Percentiles rank a stretch among this genome's conserved stretches.
These are phyloP conservation scores for Backusella tarrabulga DNA, from an alignment of 192 early-diverging fungal genomes.

Conservation along the genomic window DNA sequence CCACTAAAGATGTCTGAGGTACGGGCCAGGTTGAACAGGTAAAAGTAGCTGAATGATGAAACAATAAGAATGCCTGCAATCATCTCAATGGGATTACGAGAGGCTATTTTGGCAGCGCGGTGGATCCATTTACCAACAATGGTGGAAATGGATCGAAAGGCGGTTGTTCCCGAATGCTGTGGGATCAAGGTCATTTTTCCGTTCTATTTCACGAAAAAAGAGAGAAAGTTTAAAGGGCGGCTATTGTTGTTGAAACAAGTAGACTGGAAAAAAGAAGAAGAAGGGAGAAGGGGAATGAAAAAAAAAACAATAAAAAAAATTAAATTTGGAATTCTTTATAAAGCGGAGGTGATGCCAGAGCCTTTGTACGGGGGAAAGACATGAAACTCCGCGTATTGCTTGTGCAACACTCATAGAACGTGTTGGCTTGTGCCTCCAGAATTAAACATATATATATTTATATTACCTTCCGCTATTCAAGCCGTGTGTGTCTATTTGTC, in stretches of 20 bases:
- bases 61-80: conserved; percentile 69
- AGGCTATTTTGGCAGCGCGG: conserved; percentile 47
- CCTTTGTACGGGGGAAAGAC: neutral
- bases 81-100: conserved; percentile 79
- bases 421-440: neutral
- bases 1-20: conserved; percentile 64
- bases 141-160: conserved; percentile 27
- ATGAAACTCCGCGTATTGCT: neutral
- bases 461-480: neutral
- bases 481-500: neutral
- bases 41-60: conserved; percentile 76
- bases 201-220: neutral
- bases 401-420: neutral
- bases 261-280: neutral
- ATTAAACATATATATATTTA: neutral
- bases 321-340: neutral
- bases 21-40: conserved; percentile 66
- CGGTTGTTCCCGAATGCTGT: conserved; percentile 20
- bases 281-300: neutral
- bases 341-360: conserved; percentile 1
- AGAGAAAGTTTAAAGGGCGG: no score
- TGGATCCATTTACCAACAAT: conserved; percentile 38
- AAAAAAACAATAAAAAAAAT: neutral
- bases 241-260: conserved; percentile 14
- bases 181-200: conserved; percentile 6